Evolutionary conservation across 2,329 filamentous ascomycete species (phyloP).

Genomic region (Colletotrichum plurivorum): DNA sequence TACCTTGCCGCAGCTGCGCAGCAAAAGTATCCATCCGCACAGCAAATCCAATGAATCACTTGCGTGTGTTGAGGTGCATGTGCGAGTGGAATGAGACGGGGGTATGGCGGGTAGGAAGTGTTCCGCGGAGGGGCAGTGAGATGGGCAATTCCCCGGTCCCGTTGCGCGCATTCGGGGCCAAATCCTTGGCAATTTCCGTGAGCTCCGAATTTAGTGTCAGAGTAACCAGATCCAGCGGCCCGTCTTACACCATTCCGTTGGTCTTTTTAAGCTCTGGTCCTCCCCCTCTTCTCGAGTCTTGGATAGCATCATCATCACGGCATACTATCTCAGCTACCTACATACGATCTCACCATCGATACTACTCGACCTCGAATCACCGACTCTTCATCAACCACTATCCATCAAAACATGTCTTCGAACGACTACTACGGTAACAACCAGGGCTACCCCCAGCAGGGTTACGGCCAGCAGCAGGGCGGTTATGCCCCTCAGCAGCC

Average conservation of each 20-base stretch:
- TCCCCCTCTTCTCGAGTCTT: neutral
- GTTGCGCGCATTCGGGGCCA: slow-evolving; percentile 2
- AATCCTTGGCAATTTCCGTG: slow-evolving; percentile 35
- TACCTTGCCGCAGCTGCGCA: no score
- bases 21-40: no score
- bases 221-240: neutral
- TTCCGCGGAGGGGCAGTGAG: slow-evolving; percentile 1
- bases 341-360: neutral
- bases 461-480: slow-evolving; percentile 42
- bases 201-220: slow-evolving; percentile 16
- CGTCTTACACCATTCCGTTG: neutral
- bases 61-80: no score
- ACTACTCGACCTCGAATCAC: neutral
- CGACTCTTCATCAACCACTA: neutral
- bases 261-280: slow-evolving; percentile 20
- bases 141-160: slow-evolving; percentile 2
- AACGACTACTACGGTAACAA: slow-evolving; percentile 55
- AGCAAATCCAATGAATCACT: no score
- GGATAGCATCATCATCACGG: neutral
- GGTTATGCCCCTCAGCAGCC: slow-evolving; percentile 44
- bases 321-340: neutral
- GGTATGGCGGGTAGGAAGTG: slow-evolving; percentile 4
- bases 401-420: slow-evolving; percentile 50
- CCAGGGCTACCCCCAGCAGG: slow-evolving; percentile 39
- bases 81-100: neutral